Conservation (phyloP, 345 rosid species). For the Pelargonium nanum region DNA sequence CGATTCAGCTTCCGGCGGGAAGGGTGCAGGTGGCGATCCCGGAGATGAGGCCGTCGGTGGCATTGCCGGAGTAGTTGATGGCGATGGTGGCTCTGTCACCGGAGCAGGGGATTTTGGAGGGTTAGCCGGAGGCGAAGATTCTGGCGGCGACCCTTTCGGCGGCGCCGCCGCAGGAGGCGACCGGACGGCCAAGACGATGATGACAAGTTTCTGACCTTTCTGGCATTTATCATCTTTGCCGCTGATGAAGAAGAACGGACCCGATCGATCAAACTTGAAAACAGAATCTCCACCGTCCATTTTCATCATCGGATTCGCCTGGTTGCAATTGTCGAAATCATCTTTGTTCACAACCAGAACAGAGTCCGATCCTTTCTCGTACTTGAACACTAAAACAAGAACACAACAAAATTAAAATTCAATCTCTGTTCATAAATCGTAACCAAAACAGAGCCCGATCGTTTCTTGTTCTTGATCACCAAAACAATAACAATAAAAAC, state of each 20-base stretch:
- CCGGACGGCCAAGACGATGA: slow-evolving; percentile 4
- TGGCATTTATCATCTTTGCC: slow-evolving; percentile 12
- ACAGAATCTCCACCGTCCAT: slow-evolving; percentile 12
- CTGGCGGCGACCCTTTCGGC: slow-evolving; percentile 6
- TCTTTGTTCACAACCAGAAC: slow-evolving; percentile 13
- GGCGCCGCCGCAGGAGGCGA: not conserved
- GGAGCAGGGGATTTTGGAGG: not conserved
- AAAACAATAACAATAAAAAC: no score
- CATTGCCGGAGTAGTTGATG: not conserved
- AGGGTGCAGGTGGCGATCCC: not conserved
- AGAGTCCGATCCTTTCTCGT: slow-evolving; percentile 10
- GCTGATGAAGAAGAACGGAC: slow-evolving; percentile 18
- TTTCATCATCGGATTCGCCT: slow-evolving; percentile 6
- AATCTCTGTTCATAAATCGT: no score
- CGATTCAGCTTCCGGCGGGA: not conserved
- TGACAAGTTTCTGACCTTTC: slow-evolving; percentile 14
- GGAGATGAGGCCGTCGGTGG: not conserved
- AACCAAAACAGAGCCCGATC: no score
- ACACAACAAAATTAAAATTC: not conserved
- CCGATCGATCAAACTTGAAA: slow-evolving; percentile 9
- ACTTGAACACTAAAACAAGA: slow-evolving; percentile 9
- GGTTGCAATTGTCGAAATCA: slow-evolving; percentile 15
- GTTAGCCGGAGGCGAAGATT: not conserved
- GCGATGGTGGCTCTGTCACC: not conserved
- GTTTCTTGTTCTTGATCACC: no score